Base-by-base conservation (phyloP, 2,329 filamentous ascomycete species). In the Bisporella sp. region DNA sequence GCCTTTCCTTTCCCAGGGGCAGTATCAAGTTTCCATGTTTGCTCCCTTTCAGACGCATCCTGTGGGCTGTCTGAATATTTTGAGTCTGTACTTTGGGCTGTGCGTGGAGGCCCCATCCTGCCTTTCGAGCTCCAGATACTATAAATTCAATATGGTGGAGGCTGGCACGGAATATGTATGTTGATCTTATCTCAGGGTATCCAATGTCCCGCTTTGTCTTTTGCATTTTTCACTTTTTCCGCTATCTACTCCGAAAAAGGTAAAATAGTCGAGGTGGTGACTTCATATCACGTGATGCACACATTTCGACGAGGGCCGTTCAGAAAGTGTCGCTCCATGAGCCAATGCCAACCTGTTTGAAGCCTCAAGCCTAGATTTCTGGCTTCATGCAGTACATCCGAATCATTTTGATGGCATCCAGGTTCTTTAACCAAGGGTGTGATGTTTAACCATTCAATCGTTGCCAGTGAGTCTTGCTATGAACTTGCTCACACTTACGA, bases 1-100 rank as follows among this genome's bases (percentile, higher is more conserved):
- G 60, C 61, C 43, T 56, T 52, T 30, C 59, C 62, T 57, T 64
- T 64, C 35, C 57, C 59, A 5, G 57, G 54, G n/a, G 64, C 54
- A 39, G 47, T 29, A 30, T 56, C 42, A 12, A 60, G 48, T 52
- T 37, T 52, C 54, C 52, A 64, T n/a, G 37, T 33, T 9, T 31
- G 46, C 45, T 54, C 45, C 3, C 32, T 8, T 41, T 49, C 41
- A 21, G 4, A 35, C 31, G 28, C 12, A 28, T 51, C 30, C 40
- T 47, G 29, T 35, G 28, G 30, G 32, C 31, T 35, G 35, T 39
- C 44, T 40, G 47, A 42, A 40, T 50, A 42, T 43, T 45, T 41
- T 4, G 35, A n/a, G 4, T 37, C n/a, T 46, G 49, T 53, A 46
- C 53, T 61, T n/a, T 56, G 58, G 37, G 57, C 47, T 55, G 41